Evolutionary conservation across 2,329 filamentous ascomycete genomes (phyloP).

Genomic region (Neopestalotiopsis rosae): DNA sequence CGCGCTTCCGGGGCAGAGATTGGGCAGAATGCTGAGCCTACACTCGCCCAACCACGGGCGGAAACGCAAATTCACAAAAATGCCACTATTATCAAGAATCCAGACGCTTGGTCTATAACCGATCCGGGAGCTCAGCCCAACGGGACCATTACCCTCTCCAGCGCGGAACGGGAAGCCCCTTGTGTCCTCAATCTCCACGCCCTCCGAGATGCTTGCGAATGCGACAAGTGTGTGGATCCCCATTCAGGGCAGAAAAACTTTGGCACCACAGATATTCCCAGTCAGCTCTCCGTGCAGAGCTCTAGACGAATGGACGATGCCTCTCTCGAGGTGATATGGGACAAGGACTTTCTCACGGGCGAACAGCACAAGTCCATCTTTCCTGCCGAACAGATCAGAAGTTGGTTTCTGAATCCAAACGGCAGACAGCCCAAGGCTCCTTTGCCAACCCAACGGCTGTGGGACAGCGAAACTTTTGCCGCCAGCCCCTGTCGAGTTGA

Average conservation of each 20-base stretch:
- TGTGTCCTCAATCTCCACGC: slow-evolving; percentile 28
- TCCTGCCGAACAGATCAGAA: slow-evolving; percentile 30
- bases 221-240: slow-evolving; percentile 60
- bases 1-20: no score
- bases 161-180: neutral
- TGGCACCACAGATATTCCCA: slow-evolving; percentile 67
- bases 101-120: neutral
- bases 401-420: slow-evolving; percentile 14
- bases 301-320: slow-evolving; percentile 40
- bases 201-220: slow-evolving; percentile 65
- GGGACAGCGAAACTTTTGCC: slow-evolving; percentile 45
- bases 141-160: no score
- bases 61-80: neutral
- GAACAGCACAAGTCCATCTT: slow-evolving; percentile 41
- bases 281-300: slow-evolving; percentile 42
- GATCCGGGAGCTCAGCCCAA: neutral
- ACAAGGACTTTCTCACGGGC: slow-evolving; percentile 44
- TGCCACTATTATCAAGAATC: neutral
- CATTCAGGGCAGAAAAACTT: slow-evolving; percentile 69
- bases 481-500: slow-evolving; percentile 62
- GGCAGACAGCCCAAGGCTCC: neutral
- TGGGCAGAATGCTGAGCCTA: neutral
- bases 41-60: neutral
- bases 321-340: slow-evolving; percentile 65
- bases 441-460: slow-evolving; percentile 36